phyloP scores from a whole-genome alignment of 75 land plant genomes.

The Adiantum capillusveneris region DNA sequence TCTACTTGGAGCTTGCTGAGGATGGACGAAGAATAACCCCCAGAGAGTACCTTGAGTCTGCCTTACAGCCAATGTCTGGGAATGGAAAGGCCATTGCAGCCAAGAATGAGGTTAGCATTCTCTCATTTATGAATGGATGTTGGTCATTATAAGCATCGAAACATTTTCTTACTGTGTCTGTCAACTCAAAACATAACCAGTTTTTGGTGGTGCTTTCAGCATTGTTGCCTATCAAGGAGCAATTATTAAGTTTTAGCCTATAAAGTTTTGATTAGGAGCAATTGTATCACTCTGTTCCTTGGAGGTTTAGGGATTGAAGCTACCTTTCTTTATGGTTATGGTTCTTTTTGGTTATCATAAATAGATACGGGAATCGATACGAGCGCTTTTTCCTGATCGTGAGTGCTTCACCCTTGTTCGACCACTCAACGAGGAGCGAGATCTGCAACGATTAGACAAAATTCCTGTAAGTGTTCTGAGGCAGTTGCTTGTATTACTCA shows the following conservation, averaged over 20 bases:
- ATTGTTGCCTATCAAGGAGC: too few species aligned
- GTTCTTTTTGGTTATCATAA: conserved; percentile 6
- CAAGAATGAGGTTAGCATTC: conserved; percentile 78
- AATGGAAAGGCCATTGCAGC: conserved; percentile 68
- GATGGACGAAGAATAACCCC: conserved; percentile 79
- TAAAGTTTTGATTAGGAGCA: too few species aligned
- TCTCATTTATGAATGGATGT: background rate
- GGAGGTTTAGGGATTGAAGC: too few species aligned
- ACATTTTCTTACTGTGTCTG: too few species aligned
- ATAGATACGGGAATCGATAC: conserved; percentile 32
- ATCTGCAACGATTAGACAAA: conserved; percentile 29
- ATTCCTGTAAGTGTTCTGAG: conserved; percentile 22
- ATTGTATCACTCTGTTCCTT: too few species aligned
- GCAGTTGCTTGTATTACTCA: too few species aligned
- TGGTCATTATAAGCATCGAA: too few species aligned
- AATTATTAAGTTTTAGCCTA: too few species aligned
- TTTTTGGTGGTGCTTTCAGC: too few species aligned
- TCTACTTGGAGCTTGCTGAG: conserved; percentile 85
- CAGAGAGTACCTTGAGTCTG: conserved; percentile 88
- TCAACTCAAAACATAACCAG: too few species aligned
- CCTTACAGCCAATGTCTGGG: conserved; percentile 75
- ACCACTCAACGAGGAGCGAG: conserved; percentile 25
- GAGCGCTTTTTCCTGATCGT: conserved; percentile 35
- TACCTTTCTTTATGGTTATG: too few species aligned
- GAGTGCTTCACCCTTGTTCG: conserved; percentile 35